Evolutionary conservation across 345 rosid species (phyloP).

Genomic region (Excoecaria agallocha): DNA sequence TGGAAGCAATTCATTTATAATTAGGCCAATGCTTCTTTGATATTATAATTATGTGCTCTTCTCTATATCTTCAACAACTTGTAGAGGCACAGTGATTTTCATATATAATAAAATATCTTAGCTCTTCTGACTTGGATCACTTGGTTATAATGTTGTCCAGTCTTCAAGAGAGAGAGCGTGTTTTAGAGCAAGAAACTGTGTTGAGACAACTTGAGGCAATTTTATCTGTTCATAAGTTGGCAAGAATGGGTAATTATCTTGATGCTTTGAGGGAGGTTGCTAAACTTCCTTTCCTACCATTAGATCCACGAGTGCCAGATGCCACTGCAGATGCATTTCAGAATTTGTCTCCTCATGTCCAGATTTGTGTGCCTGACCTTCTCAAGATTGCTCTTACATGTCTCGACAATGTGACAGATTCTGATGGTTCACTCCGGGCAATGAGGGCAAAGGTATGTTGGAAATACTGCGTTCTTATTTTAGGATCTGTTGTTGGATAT

Average conservation of each 20-base stretch:
- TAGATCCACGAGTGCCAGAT: conserved; percentile 81
- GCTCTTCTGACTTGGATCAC: not conserved
- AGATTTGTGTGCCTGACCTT: conserved; percentile 83
- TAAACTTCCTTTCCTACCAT: conserved; percentile 80
- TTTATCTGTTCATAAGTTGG: conserved; percentile 71
- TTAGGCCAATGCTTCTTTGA: too few species aligned
- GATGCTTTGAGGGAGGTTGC: conserved; percentile 94
- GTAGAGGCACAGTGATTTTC: too few species aligned
- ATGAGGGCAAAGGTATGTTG: conserved; percentile 81
- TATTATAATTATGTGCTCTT: too few species aligned
- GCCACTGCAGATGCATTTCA: conserved; percentile 47
- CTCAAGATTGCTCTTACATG: conserved; percentile 78
- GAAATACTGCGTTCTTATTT: not conserved
- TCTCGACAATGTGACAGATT: conserved; percentile 77
- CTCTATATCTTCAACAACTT: too few species aligned
- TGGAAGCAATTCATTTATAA: too few species aligned
- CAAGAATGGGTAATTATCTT: conserved; percentile 57
- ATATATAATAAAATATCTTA: too few species aligned
- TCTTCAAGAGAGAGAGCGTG: conserved; percentile 71
- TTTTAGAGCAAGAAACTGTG: conserved; percentile 81
- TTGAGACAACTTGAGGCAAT: conserved; percentile 96
- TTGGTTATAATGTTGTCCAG: conserved; percentile 40
- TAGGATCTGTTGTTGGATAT: not conserved
- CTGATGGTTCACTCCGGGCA: conserved; percentile 87
- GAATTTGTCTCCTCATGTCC: conserved; percentile 78